Conservation (phyloP, 768 basidiomycete genomes). For the Leccinum broughii region DNA sequence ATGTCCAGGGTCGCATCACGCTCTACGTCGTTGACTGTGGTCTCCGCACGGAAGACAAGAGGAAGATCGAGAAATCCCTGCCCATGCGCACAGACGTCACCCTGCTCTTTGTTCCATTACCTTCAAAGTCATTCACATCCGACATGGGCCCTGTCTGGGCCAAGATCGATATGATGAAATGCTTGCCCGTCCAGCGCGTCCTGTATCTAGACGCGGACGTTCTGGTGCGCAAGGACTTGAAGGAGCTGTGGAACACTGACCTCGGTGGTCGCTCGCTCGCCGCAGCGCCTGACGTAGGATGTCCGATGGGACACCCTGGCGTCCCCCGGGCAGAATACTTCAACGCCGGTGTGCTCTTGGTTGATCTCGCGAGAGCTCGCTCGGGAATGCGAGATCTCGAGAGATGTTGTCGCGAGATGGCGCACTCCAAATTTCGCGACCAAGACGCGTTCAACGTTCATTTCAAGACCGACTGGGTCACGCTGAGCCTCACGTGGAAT, state of each 20-base stretch:
- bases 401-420: constrained; percentile 27
- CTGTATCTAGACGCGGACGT: constrained; percentile 57
- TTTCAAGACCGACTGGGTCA: constrained; percentile 45
- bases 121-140: constrained; percentile 28
- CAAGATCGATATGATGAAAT: constrained; percentile 47
- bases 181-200: constrained; percentile 50
- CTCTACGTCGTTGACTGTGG: constrained; percentile 54
- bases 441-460: constrained; percentile 54
- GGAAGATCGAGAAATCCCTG: constrained; percentile 33
- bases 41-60: constrained; percentile 37
- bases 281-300: constrained; percentile 50
- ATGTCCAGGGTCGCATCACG: constrained; percentile 41
- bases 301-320: constrained; percentile 46
- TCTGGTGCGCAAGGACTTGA: constrained; percentile 43
- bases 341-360: constrained; percentile 55
- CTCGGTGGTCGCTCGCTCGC: constrained; percentile 43
- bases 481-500: constrained; percentile 49
- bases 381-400: constrained; percentile 27
- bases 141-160: constrained; percentile 44
- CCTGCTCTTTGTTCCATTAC: constrained; percentile 44
- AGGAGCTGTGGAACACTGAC: constrained; percentile 46
- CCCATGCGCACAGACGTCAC: constrained; percentile 34
- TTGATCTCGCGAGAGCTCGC: constrained; percentile 47
- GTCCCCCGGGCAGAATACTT: constrained; percentile 43
- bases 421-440: constrained; percentile 38